Base-by-base conservation (phyloP, 2,329 filamentous ascomycete species). In the Colletotrichum euphorbiae region DNA sequence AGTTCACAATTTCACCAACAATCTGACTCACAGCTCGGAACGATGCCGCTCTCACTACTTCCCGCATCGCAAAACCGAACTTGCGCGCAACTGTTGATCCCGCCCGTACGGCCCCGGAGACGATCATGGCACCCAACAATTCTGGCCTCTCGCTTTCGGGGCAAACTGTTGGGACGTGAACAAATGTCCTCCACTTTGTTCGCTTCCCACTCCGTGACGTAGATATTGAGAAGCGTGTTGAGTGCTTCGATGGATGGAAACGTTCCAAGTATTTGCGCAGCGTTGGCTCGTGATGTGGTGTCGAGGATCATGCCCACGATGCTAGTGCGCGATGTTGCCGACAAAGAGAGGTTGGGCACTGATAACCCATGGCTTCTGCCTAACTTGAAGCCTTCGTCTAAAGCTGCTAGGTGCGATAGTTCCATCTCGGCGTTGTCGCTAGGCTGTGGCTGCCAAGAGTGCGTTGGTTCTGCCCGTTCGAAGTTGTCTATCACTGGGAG, bases 231-330 rank as follows among this genome's bases (percentile, higher is more conserved):
- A 13, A 58, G 43, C 33, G 61, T 17, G 21, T 28, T 21, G 5
- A 63, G 43, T 12, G 61, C 40, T 12, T 13, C 21, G 2, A 36
- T 17, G 4, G 36, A 43, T 9, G 61, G 61, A 43, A 63, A 63
- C 9, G 31, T 19, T 2, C 42, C 52, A 3, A 58, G 21, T 9
- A 58, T 43, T 3, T 55, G 28, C 1, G 28, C 52, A 5, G 52
- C 31, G 3, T 31, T 50, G 33, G 52, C 31, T 7, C 33, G 31
- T 8, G 61, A 63, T 6, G 61, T 58, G 2, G 45, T 63, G 12
- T 57, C 31, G 0, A 63, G 52, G 13, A 63, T 63, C 61, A 63
- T 63, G 8, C 52, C 5, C 24, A 63, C 43, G n/a, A 63, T 48
- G 21, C 21, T 31, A 50, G 40, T 58, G 17, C 43, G 51, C 9